Evolutionary conservation across 2,329 filamentous ascomycete species (phyloP).

Genomic region (Fusarium chaquense): DNA sequence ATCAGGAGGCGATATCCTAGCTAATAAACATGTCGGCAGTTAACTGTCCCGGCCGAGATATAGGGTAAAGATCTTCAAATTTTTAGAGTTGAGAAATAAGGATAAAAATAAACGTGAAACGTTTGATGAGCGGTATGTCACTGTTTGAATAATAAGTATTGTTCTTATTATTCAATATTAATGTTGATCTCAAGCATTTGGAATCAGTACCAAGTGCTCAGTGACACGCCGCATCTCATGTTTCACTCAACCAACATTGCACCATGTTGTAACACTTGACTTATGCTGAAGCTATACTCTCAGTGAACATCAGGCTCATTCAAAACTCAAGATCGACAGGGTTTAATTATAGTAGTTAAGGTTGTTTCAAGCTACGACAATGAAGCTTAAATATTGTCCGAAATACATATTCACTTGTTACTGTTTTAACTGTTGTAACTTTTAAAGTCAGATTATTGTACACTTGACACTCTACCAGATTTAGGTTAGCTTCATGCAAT

Average conservation of each 20-base stretch:
- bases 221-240: not conserved
- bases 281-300: not conserved
- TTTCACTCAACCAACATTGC: not conserved
- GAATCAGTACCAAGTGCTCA: not conserved
- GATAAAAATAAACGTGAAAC: constrained; percentile 28
- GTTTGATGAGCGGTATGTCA: not conserved
- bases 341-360: not conserved
- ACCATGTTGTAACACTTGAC: not conserved
- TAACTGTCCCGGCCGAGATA: not conserved
- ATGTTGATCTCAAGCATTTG: not conserved
- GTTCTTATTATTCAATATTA: not conserved
- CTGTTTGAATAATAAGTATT: not conserved
- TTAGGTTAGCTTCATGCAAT: not conserved
- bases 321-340: not conserved
- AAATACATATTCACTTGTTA: not conserved
- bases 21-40: constrained; percentile 9
- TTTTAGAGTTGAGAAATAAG: not conserved
- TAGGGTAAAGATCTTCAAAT: constrained; percentile 8
- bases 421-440: not conserved
- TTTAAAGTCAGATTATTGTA: not conserved
- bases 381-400: not conserved
- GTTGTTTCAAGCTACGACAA: not conserved
- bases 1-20: constrained; percentile 1
- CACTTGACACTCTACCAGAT: not conserved
- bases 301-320: not conserved